Evolutionary conservation across 2,329 filamentous ascomycete species (phyloP).

Genomic region (Penicillium sp.): DNA sequence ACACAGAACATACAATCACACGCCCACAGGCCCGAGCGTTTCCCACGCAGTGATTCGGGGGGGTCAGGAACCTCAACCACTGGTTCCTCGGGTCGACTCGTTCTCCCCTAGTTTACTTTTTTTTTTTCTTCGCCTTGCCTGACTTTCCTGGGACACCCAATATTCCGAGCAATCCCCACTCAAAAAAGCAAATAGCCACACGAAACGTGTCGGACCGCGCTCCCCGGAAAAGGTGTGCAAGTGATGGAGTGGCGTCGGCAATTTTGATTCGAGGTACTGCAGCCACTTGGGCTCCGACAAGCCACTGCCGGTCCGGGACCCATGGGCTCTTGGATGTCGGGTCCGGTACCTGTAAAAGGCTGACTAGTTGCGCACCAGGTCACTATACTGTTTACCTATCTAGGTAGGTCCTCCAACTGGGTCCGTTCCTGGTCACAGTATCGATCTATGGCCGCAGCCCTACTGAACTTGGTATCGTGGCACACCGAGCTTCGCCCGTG

Average conservation of each 20-base stretch:
- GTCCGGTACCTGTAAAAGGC: constrained; percentile 7
- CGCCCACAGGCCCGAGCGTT: constrained; percentile 20
- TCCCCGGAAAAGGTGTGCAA: constrained; percentile 14
- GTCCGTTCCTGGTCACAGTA: too few species aligned
- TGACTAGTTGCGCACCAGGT: neutral
- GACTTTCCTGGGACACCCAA: neutral
- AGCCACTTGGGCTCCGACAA: constrained; percentile 9
- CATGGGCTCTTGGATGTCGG: constrained; percentile 7
- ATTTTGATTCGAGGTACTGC: constrained; percentile 18
- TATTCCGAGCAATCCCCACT: neutral
- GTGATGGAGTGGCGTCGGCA: constrained; percentile 20
- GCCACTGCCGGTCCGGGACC: constrained; percentile 19
- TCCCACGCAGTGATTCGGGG: constrained; percentile 17
- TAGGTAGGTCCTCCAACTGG: neutral
- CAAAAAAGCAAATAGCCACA: neutral
- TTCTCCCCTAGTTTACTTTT: constrained; percentile 1
- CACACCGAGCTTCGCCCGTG: neutral
- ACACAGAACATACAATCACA: constrained; percentile 7
- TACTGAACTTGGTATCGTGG: neutral
- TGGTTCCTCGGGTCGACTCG: constrained; percentile 26
- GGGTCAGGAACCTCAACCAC: constrained; percentile 28
- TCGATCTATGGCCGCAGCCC: neutral
- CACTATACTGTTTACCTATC: neutral
- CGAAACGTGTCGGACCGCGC: constrained; percentile 5
- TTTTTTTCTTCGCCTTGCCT: neutral